Conservation (phyloP, 495 filamentous ascomycete genomes). For the Talaromyces stipitatus region DNA sequence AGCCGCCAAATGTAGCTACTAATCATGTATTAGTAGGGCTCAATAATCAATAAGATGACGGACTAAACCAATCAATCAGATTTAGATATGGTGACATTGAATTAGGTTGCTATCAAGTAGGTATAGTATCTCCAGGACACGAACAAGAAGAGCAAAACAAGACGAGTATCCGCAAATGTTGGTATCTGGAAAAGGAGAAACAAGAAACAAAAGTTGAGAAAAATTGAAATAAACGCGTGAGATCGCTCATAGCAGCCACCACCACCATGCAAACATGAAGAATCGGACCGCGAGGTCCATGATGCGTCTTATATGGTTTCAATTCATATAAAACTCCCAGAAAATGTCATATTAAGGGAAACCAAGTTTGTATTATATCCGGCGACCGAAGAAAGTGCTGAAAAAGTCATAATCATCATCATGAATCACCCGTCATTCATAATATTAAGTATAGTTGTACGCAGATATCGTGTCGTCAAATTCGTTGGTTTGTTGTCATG, state of each 20-base stretch:
- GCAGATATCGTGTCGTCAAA: background rate
- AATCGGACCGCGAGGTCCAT: constrained; percentile 8
- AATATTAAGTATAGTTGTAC: background rate
- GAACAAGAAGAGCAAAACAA: constrained; percentile 1
- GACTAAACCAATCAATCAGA: background rate
- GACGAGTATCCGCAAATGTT: background rate
- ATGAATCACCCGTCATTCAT: background rate
- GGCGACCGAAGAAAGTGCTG: background rate
- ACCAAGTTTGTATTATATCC: background rate
- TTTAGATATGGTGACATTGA: background rate
- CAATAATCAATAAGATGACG: too few species aligned
- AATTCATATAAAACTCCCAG: background rate
- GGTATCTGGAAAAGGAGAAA: background rate
- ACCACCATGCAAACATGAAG: background rate
- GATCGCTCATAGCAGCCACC: background rate
- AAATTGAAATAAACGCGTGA: background rate
- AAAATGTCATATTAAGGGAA: background rate
- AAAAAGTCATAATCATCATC: background rate
- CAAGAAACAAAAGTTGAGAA: background rate
- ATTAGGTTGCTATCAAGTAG: too few species aligned
- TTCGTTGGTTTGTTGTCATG: background rate
- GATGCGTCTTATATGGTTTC: constrained; percentile 7
- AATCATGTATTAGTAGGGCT: too few species aligned
- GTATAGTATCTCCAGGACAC: background rate
- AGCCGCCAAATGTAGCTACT: too few species aligned